These are phyloP conservation scores for Diplocarpon mali DNA, from an alignment of 2,329 filamentous ascomycete genomes.

Conservation along the genomic window DNA sequence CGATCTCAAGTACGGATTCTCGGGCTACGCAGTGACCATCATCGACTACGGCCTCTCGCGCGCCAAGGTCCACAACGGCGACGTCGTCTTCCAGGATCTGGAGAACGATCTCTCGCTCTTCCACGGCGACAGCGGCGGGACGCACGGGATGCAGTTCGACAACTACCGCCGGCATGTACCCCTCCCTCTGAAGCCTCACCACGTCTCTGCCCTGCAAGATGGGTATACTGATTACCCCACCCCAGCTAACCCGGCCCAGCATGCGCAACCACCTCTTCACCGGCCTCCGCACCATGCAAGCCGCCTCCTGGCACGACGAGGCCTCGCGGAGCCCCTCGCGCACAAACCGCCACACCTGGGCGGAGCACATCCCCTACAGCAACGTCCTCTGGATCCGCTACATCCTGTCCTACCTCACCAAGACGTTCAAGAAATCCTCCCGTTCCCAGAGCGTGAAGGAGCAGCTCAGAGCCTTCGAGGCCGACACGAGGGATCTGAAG, in stretches of 20 bases:
- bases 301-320: slow-evolving; percentile 11
- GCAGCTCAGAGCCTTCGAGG: slow-evolving; percentile 36
- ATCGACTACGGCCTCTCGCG: slow-evolving; percentile 55
- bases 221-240: not conserved
- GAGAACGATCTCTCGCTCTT: slow-evolving; percentile 50
- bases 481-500: slow-evolving; percentile 42
- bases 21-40: slow-evolving; percentile 52
- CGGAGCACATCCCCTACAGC: slow-evolving; percentile 45
- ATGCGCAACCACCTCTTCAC: slow-evolving; percentile 23
- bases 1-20: slow-evolving; percentile 40
- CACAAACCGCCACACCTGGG: slow-evolving; percentile 33
- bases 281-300: slow-evolving; percentile 7
- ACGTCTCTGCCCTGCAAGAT: slow-evolving; percentile 28
- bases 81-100: slow-evolving; percentile 43
- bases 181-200: slow-evolving; percentile 35
- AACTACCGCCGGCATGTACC: slow-evolving; percentile 52
- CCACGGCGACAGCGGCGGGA: slow-evolving; percentile 37
- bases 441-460: slow-evolving; percentile 12
- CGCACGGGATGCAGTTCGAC: slow-evolving; percentile 37
- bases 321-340: not conserved
- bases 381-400: slow-evolving; percentile 57
- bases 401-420: slow-evolving; percentile 41
- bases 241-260: not conserved
- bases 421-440: slow-evolving; percentile 5
- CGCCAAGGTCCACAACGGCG: slow-evolving; percentile 34